These are phyloP conservation scores for Bipolaris sorokiniana DNA, from an alignment of 2,329 filamentous ascomycete species.

Conservation along the genomic window DNA sequence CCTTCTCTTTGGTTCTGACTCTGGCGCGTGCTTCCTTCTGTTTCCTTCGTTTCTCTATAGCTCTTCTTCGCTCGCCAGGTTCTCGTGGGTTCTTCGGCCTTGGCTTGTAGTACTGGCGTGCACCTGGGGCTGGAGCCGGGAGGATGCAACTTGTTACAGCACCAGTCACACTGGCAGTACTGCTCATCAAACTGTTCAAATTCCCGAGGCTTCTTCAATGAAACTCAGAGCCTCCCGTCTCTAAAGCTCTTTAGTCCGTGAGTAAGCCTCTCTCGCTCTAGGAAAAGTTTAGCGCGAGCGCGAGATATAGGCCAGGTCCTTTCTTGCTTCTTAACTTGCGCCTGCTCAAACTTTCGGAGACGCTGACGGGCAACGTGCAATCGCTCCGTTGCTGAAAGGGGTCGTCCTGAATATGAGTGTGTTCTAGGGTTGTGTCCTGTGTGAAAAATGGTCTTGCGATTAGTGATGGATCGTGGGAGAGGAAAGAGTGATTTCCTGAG, in stretches of 20 bases:
- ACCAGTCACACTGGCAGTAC: conserved; percentile 2
- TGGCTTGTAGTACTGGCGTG: neutral
- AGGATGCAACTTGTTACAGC: conserved; percentile 2
- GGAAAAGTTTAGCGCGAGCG: neutral
- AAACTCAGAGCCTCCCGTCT: neutral
- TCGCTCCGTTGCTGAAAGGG: conserved; percentile 10
- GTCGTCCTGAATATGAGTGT: neutral
- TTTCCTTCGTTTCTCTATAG: conserved; percentile 5
- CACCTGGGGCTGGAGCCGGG: conserved; percentile 3
- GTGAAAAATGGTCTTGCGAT: conserved; percentile 3
- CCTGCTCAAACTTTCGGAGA: conserved; percentile 13
- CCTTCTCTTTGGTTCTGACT: neutral
- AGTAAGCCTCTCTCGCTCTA: conserved; percentile 3
- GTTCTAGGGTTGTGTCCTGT: neutral
- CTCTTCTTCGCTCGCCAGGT: neutral
- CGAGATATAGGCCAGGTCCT: neutral
- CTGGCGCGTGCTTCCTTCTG: neutral
- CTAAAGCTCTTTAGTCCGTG: conserved; percentile 7
- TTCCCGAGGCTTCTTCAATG: neutral
- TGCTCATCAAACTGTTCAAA: conserved; percentile 8
- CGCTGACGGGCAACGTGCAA: conserved; percentile 13
- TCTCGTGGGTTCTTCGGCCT: neutral
- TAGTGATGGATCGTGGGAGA: neutral
- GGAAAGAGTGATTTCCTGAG: neutral
- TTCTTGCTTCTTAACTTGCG: conserved; percentile 1